Base-by-base conservation (phyloP, 1,284 basidiomycete genomes). In the Cryptococcus wingfieldii region DNA sequence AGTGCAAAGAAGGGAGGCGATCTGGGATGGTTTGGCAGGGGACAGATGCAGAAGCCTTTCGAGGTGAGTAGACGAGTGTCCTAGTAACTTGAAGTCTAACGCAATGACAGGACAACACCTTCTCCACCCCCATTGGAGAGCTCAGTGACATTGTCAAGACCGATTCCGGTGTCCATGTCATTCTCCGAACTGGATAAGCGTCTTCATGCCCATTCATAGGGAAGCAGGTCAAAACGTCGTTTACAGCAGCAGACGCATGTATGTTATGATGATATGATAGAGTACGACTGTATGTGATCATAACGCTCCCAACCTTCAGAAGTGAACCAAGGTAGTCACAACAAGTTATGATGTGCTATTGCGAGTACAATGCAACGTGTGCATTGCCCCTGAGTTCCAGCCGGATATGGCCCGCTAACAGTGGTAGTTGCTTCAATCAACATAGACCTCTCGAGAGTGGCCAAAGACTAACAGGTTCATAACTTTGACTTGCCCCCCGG, bases 21-120 rank as follows among this genome's bases (percentile, higher is more conserved):
- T 74, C 82, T 97, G 5, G 90, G 96, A 4, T 83, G 80, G 79
- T 99, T 99, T 71, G 83, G 82, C 2, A 83, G 79, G 14, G 90
- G 89, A 3, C 87, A 90, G 80, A 99, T 99, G 96, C 96, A 99
- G 78, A 93, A 91, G 77, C 86, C 91, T 23, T 99, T 99, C 71
- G 94, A 98, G 71, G 76, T 76, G 63, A 60, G 68, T 18, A 10
- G 18, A 16, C 38, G 28, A 5, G 31, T 38, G 48, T 19, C 4
- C 13, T 14, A 23, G 9, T 31, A 42, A 28, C 13, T 13, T n/a
- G 34, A 28, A 34, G 9, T 39, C 51, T 52, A 12, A 49, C 38
- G 3, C 25, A 25, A n/a, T 59, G 14, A 51, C 38, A 75, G 79
- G 90, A 96, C 25, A 89, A 89, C 4, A 83, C 93, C 9, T 97